These are phyloP conservation scores for Aspergillus oerlinghausenensis DNA, from an alignment of 2,329 filamentous ascomycete genomes.

Conservation along the genomic window DNA sequence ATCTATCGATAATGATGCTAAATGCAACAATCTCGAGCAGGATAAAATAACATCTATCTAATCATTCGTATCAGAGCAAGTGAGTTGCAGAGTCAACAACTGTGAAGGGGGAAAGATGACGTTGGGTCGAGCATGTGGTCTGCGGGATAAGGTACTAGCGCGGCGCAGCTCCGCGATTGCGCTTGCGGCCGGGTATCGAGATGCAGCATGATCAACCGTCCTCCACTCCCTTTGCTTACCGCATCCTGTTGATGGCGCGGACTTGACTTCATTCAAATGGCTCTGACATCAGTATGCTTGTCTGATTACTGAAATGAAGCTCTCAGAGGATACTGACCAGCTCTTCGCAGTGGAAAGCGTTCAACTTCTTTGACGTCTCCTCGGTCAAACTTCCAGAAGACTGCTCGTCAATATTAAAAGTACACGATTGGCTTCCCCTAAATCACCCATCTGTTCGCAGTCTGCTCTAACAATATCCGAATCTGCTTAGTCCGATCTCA, in stretches of 20 bases:
- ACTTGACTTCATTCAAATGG: slow-evolving; percentile 34
- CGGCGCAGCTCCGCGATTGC: slow-evolving; percentile 15
- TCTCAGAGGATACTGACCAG: slow-evolving; percentile 6
- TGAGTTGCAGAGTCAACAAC: background rate
- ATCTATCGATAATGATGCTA: background rate
- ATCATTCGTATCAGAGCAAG: background rate
- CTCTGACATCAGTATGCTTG: slow-evolving; percentile 38
- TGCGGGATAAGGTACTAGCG: slow-evolving; percentile 4
- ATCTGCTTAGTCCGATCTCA: slow-evolving; percentile 60
- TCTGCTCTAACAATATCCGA: slow-evolving; percentile 3
- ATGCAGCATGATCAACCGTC: slow-evolving; percentile 17
- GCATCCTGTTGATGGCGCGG: slow-evolving; percentile 27
- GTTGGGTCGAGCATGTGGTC: background rate
- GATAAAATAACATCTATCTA: background rate
- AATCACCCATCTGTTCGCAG: background rate
- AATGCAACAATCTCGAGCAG: background rate
- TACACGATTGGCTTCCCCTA: slow-evolving; percentile 43
- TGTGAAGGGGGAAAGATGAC: background rate
- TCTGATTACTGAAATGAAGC: background rate
- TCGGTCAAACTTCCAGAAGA: slow-evolving; percentile 77
- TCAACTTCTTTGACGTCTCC: slow-evolving; percentile 97
- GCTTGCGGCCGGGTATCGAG: slow-evolving; percentile 4
- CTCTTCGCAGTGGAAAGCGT: slow-evolving; percentile 83
- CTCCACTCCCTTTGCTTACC: slow-evolving; percentile 7
- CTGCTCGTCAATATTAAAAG: slow-evolving; percentile 72